phyloP scores from a whole-genome alignment of 331 rosid species.

The Rhamnella rubrinervis region DNA sequence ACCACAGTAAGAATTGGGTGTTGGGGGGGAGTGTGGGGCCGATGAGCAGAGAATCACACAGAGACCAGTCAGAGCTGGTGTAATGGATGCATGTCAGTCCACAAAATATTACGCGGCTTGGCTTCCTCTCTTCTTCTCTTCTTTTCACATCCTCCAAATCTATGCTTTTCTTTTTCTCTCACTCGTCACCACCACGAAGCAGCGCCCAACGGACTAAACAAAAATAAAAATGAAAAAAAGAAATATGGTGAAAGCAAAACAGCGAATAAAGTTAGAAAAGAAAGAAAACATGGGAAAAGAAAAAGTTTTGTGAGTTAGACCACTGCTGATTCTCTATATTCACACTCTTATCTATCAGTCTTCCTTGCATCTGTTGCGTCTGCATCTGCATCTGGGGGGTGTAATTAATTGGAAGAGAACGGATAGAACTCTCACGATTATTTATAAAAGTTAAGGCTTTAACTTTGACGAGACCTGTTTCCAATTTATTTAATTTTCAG shows the following conservation, averaged over 20 bases:
- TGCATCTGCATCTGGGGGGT: too few relatives aligned
- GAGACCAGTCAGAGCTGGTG: slow-evolving; percentile 11
- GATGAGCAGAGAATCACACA: neutral
- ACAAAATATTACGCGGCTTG: slow-evolving; percentile 4
- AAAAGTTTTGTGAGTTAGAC: neutral
- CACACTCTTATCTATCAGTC: neutral
- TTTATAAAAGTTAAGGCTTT: too few relatives aligned
- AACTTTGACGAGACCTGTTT: too few relatives aligned
- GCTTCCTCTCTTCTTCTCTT: slow-evolving; percentile 15
- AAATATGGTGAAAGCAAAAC: neutral
- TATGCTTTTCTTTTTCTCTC: slow-evolving; percentile 25
- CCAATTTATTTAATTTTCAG: too few relatives aligned
- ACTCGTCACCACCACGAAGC: slow-evolving; percentile 11
- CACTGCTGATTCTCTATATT: neutral
- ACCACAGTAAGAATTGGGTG: slow-evolving; percentile 10
- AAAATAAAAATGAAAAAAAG: neutral
- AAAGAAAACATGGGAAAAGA: slow-evolving; percentile 1
- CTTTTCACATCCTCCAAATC: slow-evolving; percentile 40
- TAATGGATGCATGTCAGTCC: neutral
- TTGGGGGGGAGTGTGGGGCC: neutral
- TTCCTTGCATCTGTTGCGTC: too few relatives aligned
- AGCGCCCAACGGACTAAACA: slow-evolving; percentile 8
- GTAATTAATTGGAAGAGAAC: too few relatives aligned
- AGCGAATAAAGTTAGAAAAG: slow-evolving; percentile 8
- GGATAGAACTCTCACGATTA: too few relatives aligned